phyloP scores from a whole-genome alignment of 2,329 filamentous ascomycete genomes.

The Pseudocercospora crystallina region DNA sequence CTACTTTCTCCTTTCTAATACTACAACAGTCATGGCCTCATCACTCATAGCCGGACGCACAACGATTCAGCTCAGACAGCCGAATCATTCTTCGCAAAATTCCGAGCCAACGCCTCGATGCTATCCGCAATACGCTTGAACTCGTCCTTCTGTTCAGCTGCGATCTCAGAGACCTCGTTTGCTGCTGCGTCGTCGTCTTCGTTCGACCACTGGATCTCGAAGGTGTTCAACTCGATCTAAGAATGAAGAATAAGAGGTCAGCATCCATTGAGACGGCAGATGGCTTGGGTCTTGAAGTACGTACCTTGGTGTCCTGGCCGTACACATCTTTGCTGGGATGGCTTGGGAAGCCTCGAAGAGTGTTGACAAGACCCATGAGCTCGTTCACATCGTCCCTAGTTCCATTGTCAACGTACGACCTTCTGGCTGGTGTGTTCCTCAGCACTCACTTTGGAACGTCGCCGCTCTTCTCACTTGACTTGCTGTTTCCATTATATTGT shows the following conservation, averaged over 20 bases:
- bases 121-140: slow-evolving; percentile 45
- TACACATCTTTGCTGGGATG: slow-evolving; percentile 42
- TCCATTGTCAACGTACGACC: slow-evolving; percentile 1
- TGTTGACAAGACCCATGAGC: slow-evolving; percentile 39
- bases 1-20: too few relatives aligned
- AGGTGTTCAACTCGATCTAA: slow-evolving; percentile 42
- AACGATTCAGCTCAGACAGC: slow-evolving; percentile 21
- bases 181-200: slow-evolving; percentile 39
- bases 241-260: too few relatives aligned
- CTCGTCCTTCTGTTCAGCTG: slow-evolving; percentile 43
- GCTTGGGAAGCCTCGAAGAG: slow-evolving; percentile 43
- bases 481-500: slow-evolving; percentile 34
- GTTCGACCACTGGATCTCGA: slow-evolving; percentile 46
- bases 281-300: too few relatives aligned
- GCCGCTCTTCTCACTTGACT: slow-evolving; percentile 40
- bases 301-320: slow-evolving; percentile 36
- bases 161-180: slow-evolving; percentile 35
- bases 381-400: slow-evolving; percentile 43
- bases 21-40: too few relatives aligned
- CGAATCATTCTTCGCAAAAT: slow-evolving; percentile 43
- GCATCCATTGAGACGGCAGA: too few relatives aligned
- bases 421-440: neutral
- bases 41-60: too few relatives aligned
- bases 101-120: slow-evolving; percentile 42
- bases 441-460: slow-evolving; percentile 35